These are phyloP conservation scores for Trypanosoma brucei DNA, from an alignment of 208 protist genomes.

Conservation along the genomic window DNA sequence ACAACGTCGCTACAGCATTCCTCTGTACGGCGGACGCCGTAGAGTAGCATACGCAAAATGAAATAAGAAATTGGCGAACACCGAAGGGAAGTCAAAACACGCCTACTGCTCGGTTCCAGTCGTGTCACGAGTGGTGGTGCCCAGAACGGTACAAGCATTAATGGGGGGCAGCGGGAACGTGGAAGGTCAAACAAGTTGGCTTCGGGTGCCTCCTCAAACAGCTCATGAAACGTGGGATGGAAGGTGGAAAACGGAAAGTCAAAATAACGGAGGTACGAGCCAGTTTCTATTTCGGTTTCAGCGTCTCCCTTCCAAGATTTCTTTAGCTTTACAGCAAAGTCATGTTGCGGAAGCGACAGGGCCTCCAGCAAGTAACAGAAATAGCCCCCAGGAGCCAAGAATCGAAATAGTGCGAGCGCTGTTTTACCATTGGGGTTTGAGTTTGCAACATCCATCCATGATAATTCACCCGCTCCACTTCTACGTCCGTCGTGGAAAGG, in stretches of 20 bases:
- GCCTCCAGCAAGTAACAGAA: constrained; percentile 66
- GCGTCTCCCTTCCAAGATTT: constrained; percentile 45
- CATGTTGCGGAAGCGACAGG: constrained; percentile 45
- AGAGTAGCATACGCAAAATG: constrained; percentile 60
- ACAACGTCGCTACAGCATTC: constrained; percentile 17
- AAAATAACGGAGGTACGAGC: constrained; percentile 22
- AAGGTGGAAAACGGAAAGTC: constrained; percentile 63
- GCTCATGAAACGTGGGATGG: constrained; percentile 44
- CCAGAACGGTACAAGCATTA: constrained; percentile 80
- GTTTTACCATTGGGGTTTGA: constrained; percentile 43
- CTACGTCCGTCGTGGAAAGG: constrained; percentile 18
- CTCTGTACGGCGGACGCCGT: constrained; percentile 31
- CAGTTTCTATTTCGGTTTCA: constrained; percentile 10
- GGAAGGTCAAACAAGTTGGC: constrained; percentile 50
- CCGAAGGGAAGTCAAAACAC: constrained; percentile 63
- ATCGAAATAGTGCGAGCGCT: constrained; percentile 45
- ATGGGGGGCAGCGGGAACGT: constrained; percentile 38
- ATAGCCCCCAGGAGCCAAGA: constrained; percentile 54
- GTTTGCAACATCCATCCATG: constrained; percentile 83
- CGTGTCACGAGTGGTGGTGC: constrained; percentile 68
- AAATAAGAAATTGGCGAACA: constrained; percentile 77
- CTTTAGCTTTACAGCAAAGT: constrained; percentile 43
- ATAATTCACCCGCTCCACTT: constrained; percentile 15
- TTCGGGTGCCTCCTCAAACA: constrained; percentile 50
- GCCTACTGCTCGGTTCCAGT: constrained; percentile 42